These are phyloP conservation scores for Yamadazyma siamensis DNA, from an alignment of 1,139 yeast genomes.

Conservation along the genomic window DNA sequence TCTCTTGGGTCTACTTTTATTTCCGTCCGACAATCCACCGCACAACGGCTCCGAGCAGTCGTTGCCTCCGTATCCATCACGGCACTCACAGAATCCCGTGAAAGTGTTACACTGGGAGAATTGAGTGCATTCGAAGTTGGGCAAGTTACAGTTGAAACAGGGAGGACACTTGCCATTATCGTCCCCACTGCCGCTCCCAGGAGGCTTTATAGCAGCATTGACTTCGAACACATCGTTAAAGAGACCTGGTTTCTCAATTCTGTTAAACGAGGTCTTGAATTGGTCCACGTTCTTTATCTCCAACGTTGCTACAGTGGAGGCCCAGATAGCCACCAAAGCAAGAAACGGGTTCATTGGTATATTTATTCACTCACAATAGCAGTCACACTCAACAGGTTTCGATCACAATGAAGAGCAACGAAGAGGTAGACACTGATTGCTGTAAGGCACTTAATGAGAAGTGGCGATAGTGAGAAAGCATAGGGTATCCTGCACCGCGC, in stretches of 20 bases:
- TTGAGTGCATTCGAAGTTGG: conserved; percentile 87
- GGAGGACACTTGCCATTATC: conserved; percentile 64
- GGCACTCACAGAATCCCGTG: conserved; percentile 91
- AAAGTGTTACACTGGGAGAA: conserved; percentile 81
- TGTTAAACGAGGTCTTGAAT: conserved; percentile 20
- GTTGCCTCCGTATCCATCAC: conserved; percentile 89
- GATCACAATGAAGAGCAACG: neutral
- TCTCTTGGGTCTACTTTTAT: conserved; percentile 59
- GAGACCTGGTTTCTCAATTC: conserved; percentile 22
- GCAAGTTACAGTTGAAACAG: conserved; percentile 90
- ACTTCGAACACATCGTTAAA: conserved; percentile 26
- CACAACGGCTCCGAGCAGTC: conserved; percentile 90
- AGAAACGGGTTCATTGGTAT: neutral
- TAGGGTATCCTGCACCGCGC: too few species aligned
- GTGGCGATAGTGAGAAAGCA: too few species aligned
- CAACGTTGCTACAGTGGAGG: conserved; percentile 5
- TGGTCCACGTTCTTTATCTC: conserved; percentile 13
- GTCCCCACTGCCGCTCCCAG: conserved; percentile 7
- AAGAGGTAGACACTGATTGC: too few species aligned
- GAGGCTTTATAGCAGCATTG: conserved; percentile 16
- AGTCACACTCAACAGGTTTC: too few species aligned
- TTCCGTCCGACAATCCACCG: conserved; percentile 71
- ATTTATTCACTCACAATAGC: too few species aligned
- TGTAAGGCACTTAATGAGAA: too few species aligned
- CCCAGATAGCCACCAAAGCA: too few species aligned